Evolutionary conservation across 805 yeast species (phyloP).

Genomic region (Sungouiozyma intestinalis): DNA sequence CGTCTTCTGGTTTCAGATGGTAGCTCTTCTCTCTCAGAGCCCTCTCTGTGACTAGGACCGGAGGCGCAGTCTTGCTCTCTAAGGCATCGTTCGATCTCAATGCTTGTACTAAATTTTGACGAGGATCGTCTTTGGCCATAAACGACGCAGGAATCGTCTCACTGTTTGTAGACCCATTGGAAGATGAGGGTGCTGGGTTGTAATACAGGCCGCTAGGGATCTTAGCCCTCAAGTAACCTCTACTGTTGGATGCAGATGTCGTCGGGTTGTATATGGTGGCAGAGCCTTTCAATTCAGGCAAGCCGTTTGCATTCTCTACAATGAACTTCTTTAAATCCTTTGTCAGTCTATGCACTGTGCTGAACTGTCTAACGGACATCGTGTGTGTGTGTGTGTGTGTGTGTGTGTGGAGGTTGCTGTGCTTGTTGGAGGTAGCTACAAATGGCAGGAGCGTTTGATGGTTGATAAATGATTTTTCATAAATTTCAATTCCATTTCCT

Average conservation of each 20-base stretch:
- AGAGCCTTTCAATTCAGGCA: conserved; percentile 11
- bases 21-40: conserved; percentile 30
- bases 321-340: conserved; percentile 12
- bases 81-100: conserved; percentile 12
- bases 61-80: conserved; percentile 35
- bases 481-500: neutral
- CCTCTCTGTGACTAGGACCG: conserved; percentile 24
- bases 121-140: conserved; percentile 50
- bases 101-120: conserved; percentile 30
- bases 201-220: conserved; percentile 50
- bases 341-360: neutral
- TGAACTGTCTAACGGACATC: neutral
- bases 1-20: conserved; percentile 47
- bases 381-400: too few relatives aligned
- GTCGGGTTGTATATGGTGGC: conserved; percentile 39
- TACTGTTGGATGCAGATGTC: conserved; percentile 58
- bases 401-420: too few relatives aligned
- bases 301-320: conserved; percentile 4
- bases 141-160: conserved; percentile 57
- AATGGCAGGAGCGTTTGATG: too few relatives aligned
- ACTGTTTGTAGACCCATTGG: conserved; percentile 36
- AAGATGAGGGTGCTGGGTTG: conserved; percentile 57
- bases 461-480: neutral
- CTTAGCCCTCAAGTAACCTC: conserved; percentile 31
- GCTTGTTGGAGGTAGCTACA: too few relatives aligned